These are phyloP conservation scores for Avena insularis DNA, from an alignment of 176 grass and related monocot genomes.

Conservation along the genomic window DNA sequence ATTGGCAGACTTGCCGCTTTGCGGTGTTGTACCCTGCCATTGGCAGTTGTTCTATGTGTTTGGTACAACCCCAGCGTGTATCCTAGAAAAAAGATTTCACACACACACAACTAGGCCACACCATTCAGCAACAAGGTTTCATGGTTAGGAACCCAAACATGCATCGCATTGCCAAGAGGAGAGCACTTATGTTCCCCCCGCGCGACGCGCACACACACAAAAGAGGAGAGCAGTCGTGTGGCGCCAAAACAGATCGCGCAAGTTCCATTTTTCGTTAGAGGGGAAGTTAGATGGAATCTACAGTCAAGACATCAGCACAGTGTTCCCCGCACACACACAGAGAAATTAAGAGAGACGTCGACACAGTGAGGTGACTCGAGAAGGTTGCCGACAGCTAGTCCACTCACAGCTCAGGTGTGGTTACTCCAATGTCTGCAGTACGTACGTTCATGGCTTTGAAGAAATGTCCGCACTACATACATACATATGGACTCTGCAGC, in stretches of 20 bases:
- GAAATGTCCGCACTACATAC: not conserved
- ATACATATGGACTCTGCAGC: not conserved
- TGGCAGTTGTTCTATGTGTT: too few species aligned
- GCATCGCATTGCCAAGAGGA: too few species aligned
- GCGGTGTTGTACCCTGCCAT: too few species aligned
- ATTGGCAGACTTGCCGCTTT: too few species aligned
- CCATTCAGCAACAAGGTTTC: too few species aligned
- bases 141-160: too few species aligned
- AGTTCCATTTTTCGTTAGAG: not conserved
- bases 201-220: too few species aligned
- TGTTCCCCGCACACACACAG: too few species aligned
- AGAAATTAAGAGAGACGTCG: not conserved
- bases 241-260: conserved; percentile 41
- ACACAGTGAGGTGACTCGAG: conserved; percentile 4
- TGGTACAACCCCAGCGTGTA: too few species aligned
- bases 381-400: conserved; percentile 51
- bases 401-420: conserved; percentile 44
- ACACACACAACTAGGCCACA: too few species aligned
- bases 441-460: not conserved
- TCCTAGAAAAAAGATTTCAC: too few species aligned
- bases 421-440: conserved; percentile 33
- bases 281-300: conserved; percentile 17
- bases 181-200: too few species aligned
- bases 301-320: not conserved
- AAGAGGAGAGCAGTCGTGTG: not conserved